Conservation (phyloP, 768 basidiomycete genomes). For the Butyriboletus loyo region DNA sequence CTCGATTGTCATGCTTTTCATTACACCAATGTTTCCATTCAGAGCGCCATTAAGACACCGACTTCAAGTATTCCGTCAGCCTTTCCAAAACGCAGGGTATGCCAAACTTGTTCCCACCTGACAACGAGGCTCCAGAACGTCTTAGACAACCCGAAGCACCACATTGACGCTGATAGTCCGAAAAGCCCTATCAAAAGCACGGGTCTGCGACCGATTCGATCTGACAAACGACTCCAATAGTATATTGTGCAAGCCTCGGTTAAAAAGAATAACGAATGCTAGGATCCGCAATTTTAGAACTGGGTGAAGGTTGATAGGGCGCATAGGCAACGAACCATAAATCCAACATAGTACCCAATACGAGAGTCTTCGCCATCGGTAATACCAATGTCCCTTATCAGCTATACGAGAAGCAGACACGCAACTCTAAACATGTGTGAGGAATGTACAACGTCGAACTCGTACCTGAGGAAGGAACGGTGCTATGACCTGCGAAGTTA, state of each 20-base stretch:
- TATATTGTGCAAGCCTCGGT: slow-evolving; percentile 47
- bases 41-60: slow-evolving; percentile 46
- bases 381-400: slow-evolving; percentile 33
- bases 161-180: slow-evolving; percentile 46
- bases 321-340: slow-evolving; percentile 37
- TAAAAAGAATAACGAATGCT: slow-evolving; percentile 50
- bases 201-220: slow-evolving; percentile 48
- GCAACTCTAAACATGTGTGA: background rate
- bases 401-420: slow-evolving; percentile 4
- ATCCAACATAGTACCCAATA: slow-evolving; percentile 47
- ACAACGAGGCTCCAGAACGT: slow-evolving; percentile 43
- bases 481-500: slow-evolving; percentile 70
- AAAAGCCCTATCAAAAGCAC: slow-evolving; percentile 44
- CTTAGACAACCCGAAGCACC: slow-evolving; percentile 46
- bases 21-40: slow-evolving; percentile 55
- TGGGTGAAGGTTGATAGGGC: background rate
- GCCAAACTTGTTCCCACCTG: slow-evolving; percentile 27
- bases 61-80: slow-evolving; percentile 20
- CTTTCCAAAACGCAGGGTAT: background rate
- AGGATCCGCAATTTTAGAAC: background rate
- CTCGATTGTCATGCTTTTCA: slow-evolving; percentile 46
- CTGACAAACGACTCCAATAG: slow-evolving; percentile 50
- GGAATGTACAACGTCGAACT: background rate
- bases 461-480: slow-evolving; percentile 67
- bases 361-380: slow-evolving; percentile 44